These are phyloP conservation scores for Amanita muscaria DNA, from an alignment of 768 basidiomycete species.

Conservation along the genomic window DNA sequence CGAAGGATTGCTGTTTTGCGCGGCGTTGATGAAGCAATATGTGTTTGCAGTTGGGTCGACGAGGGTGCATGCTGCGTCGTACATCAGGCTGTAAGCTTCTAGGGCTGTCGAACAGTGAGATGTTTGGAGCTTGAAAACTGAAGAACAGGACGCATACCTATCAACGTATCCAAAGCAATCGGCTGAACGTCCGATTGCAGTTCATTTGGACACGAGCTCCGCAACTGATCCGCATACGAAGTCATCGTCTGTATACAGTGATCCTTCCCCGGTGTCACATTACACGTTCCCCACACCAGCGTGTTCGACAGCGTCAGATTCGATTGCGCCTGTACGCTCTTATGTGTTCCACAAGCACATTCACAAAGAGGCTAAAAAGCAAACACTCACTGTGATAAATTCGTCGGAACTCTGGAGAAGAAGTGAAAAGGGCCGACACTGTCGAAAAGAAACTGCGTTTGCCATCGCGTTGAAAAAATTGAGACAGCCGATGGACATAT, in stretches of 20 bases:
- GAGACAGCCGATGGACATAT: constrained; percentile 54
- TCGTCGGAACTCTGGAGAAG: constrained; percentile 44
- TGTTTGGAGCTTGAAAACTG: not conserved
- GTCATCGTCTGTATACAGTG: constrained; percentile 64
- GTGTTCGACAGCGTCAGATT: constrained; percentile 56
- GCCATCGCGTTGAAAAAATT: constrained; percentile 77
- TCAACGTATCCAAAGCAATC: constrained; percentile 45
- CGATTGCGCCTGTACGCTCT: constrained; percentile 43
- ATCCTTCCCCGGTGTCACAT: constrained; percentile 37
- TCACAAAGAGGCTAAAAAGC: not conserved
- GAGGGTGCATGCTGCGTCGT: constrained; percentile 46
- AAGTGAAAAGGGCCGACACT: constrained; percentile 71
- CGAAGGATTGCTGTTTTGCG: constrained; percentile 43
- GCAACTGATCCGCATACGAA: constrained; percentile 45
- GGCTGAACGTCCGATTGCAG: constrained; percentile 36
- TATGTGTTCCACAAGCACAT: not conserved
- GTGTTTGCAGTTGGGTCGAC: constrained; percentile 45
- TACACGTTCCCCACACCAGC: constrained; percentile 75
- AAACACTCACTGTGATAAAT: constrained; percentile 44
- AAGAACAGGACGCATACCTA: constrained; percentile 30
- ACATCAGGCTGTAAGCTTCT: constrained; percentile 53
- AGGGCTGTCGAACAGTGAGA: constrained; percentile 34
- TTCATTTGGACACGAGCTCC: constrained; percentile 47
- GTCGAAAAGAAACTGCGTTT: constrained; percentile 43
- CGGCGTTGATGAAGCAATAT: constrained; percentile 71